Conservation (phyloP, 225 moss, liverwort and hornwort species). For the Straminergon stramineum region DNA sequence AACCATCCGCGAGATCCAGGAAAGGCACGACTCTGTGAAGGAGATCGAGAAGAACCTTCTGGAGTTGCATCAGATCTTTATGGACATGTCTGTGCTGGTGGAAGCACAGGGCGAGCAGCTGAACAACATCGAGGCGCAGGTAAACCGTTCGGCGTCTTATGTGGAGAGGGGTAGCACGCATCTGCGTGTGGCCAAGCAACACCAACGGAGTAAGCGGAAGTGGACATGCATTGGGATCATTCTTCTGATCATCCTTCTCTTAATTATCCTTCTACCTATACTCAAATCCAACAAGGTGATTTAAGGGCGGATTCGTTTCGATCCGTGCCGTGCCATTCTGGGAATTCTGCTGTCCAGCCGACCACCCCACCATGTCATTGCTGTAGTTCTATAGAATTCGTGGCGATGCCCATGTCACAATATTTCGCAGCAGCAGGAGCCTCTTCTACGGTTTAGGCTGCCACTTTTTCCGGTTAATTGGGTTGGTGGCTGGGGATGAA, state of each 20-base stretch:
- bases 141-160: conserved; percentile 29
- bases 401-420: background rate
- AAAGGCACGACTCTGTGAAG: conserved; percentile 44
- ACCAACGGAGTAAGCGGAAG: conserved; percentile 35
- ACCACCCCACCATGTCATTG: background rate
- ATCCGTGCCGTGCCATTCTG: background rate
- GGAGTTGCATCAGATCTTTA: conserved; percentile 40
- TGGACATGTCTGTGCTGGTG: conserved; percentile 48
- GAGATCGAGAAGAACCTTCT: conserved; percentile 45
- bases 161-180: conserved; percentile 30
- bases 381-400: background rate
- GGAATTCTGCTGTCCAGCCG: background rate
- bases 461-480: background rate
- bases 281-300: conserved; percentile 8
- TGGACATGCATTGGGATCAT: conserved; percentile 27
- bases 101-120: conserved; percentile 40
- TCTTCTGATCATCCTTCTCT: conserved; percentile 14
- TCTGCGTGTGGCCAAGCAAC: conserved; percentile 26
- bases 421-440: background rate
- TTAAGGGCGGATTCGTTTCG: background rate
- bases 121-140: conserved; percentile 44
- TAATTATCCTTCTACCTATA: conserved; percentile 21
- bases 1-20: conserved; percentile 47
- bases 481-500: no score
- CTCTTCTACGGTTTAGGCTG: background rate